A percentile compares a stretch with the other conserved stretches of the same genome.
Evolutionary conservation across 768 basidiomycete genomes (phyloP).

Genomic region (Cytidiella melzeri): DNA sequence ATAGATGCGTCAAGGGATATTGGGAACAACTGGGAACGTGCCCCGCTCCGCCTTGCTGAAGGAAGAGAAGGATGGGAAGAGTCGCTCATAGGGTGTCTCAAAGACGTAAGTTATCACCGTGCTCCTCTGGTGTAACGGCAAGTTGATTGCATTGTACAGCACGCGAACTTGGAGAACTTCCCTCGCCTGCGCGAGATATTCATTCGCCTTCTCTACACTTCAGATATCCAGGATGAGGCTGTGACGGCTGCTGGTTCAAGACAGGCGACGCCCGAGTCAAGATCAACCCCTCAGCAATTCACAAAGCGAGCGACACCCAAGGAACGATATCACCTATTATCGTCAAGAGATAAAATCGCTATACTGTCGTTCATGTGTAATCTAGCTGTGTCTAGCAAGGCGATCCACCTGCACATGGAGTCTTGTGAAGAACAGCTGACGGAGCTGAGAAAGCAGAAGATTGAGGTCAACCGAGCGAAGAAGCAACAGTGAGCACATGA

Average conservation of each 20-base stretch:
- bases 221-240: conserved; percentile 33
- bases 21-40: conserved; percentile 84
- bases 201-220: conserved; percentile 66
- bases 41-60: conserved; percentile 66
- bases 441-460: conserved; percentile 89
- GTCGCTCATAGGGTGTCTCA: conserved; percentile 79
- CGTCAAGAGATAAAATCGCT: conserved; percentile 74
- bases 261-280: conserved; percentile 41
- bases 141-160: conserved; percentile 38
- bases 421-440: conserved; percentile 85
- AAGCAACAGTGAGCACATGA: conserved; percentile 72
- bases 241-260: conserved; percentile 25
- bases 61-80: conserved; percentile 89
- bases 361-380: conserved; percentile 88
- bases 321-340: conserved; percentile 68
- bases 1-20: conserved; percentile 67
- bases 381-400: conserved; percentile 83
- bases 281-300: conserved; percentile 34
- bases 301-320: conserved; percentile 44
- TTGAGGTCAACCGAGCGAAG: conserved; percentile 87
- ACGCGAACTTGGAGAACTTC: conserved; percentile 67
- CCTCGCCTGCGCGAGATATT: conserved; percentile 67
- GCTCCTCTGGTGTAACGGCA: too few relatives aligned
- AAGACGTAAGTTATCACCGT: conserved; percentile 80
- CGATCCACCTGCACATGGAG: conserved; percentile 86